A percentile compares a stretch with the other conserved stretches of the same genome.
Evolutionary conservation across 2,329 filamentous ascomycete species (phyloP).

Genomic region (Ophiostoma sp.): DNA sequence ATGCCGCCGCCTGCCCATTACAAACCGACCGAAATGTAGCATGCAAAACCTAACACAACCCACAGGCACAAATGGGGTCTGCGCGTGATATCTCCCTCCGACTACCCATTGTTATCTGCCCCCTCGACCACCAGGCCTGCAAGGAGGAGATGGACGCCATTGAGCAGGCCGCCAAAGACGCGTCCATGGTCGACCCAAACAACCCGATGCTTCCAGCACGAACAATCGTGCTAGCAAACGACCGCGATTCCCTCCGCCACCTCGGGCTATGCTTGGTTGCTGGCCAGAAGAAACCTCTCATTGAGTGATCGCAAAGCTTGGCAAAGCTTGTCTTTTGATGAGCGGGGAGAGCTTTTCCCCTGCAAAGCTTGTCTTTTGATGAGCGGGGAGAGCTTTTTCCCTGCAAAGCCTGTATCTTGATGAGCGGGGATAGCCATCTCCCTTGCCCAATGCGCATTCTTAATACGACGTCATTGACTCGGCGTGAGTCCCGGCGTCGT

Average conservation of each 20-base stretch:
- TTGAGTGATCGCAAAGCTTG: constrained; percentile 43
- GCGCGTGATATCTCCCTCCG: constrained; percentile 83
- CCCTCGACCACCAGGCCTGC: constrained; percentile 88
- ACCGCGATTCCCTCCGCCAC: constrained; percentile 59
- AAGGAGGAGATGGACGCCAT: constrained; percentile 99
- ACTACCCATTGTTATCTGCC: constrained; percentile 92
- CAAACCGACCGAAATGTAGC: not conserved
- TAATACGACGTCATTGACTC: too few species aligned
- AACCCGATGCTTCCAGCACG: constrained; percentile 89
- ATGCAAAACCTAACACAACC: constrained; percentile 41
- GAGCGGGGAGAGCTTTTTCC: too few species aligned
- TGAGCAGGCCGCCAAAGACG: constrained; percentile 90
- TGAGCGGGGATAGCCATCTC: too few species aligned
- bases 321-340: not conserved
- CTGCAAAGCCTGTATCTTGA: too few species aligned
- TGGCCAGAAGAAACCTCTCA: constrained; percentile 60
- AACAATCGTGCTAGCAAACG: constrained; percentile 72
- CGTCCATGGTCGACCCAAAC: constrained; percentile 77
- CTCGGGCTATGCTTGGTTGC: constrained; percentile 59
- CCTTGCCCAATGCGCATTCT: too few species aligned
- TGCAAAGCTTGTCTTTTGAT: too few species aligned
- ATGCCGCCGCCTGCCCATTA: too few species aligned
- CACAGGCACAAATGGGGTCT: constrained; percentile 67
- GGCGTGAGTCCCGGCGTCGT: too few species aligned
- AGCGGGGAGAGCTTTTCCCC: not conserved